Base-by-base conservation (phyloP, 1,139 yeast genomes). In the Yamadazyma oceani region DNA sequence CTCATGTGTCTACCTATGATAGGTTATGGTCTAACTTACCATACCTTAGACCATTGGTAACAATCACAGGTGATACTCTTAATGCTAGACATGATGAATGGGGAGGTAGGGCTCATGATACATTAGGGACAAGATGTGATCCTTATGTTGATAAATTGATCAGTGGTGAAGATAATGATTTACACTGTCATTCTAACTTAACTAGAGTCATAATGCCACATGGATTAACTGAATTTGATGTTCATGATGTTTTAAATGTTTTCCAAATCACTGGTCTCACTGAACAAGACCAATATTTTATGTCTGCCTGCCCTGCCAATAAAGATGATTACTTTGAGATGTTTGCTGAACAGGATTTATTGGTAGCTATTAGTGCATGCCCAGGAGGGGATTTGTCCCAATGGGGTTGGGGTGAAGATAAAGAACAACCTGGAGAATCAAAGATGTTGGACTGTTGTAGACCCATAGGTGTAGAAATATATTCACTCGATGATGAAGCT, bases 391-490 rank as follows among this genome's bases (percentile, higher is more conserved):
- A 80, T 53, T 62, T 81, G 40, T 76, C 83, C 13, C 68, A 70
- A 43, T 81, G 86, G 86, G 85, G 80, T 30, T 81, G 86, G 86
- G 85, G 85, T 34, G 83, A 75, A 54, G 58, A 58, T 29, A 65
- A 66, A 39, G 74, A 69, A 16, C 69, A 67, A 31, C 66, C 62
- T 24, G 65, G 55, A 2, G 61, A 58, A n/a, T 64, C 61, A n/a
- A 78, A 75, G 41, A 78, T 80, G 84, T 64, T 70, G 15, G 78
- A 74, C 39, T 75, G 82, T 50, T 80, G 87, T 51, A 64, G 85
- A 46, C 83, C 85, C 2, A 64, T 81, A 41, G 82, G 73, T 1
- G 76, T 80, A 35, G 85, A 81, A 51, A 80, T 81, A 10, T 81
- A 78, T 56, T 57, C 63, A 44, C 53, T 81, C 33, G 73, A 73